These are phyloP conservation scores for Thozetella sp. DNA, from an alignment of 495 filamentous ascomycete genomes.

Conservation along the genomic window DNA sequence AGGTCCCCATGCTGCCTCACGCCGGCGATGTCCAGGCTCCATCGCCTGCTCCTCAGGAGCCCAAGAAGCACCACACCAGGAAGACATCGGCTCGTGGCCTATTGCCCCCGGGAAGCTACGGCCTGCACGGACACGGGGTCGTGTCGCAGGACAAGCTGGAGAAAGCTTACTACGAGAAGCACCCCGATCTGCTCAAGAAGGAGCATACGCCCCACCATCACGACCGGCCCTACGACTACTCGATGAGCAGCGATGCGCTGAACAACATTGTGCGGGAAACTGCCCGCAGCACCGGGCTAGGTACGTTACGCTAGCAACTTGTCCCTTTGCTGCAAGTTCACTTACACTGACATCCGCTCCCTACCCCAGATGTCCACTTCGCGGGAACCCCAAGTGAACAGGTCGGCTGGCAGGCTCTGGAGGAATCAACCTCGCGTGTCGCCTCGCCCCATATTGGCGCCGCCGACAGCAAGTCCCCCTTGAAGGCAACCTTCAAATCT, in stretches of 20 bases:
- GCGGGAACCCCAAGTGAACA: slow-evolving; percentile 75
- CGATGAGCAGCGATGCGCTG: slow-evolving; percentile 87
- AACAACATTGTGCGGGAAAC: slow-evolving; percentile 86
- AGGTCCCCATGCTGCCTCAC: slow-evolving; percentile 92
- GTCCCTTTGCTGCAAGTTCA: slow-evolving; percentile 5
- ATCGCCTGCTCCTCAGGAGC: slow-evolving; percentile 70
- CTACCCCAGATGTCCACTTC: slow-evolving; percentile 46
- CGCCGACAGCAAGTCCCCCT: slow-evolving; percentile 28
- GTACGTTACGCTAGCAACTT: slow-evolving; percentile 36
- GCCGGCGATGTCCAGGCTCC: slow-evolving; percentile 97
- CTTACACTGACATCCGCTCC: slow-evolving; percentile 26
- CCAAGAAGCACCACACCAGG: slow-evolving; percentile 69
- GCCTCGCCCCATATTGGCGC: slow-evolving; percentile 63
- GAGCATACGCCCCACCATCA: slow-evolving; percentile 53
- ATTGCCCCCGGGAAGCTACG: slow-evolving; percentile 76
- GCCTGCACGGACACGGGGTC: slow-evolving; percentile 81
- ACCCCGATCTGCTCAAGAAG: slow-evolving; percentile 79
- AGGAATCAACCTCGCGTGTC: slow-evolving; percentile 75
- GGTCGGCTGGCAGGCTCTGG: slow-evolving; percentile 77
- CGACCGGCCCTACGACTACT: slow-evolving; percentile 75
- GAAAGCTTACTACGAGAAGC: slow-evolving; percentile 86
- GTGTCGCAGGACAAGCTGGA: slow-evolving; percentile 74
- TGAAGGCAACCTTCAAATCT: slow-evolving; percentile 17
- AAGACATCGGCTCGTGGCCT: slow-evolving; percentile 47
- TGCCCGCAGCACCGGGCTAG: slow-evolving; percentile 65